Evolutionary conservation across 2,329 filamentous ascomycete species (phyloP), one percentile per base, ranked within the genome.

Genomic region (Paecilomyces dactylethromorphus): DNA sequence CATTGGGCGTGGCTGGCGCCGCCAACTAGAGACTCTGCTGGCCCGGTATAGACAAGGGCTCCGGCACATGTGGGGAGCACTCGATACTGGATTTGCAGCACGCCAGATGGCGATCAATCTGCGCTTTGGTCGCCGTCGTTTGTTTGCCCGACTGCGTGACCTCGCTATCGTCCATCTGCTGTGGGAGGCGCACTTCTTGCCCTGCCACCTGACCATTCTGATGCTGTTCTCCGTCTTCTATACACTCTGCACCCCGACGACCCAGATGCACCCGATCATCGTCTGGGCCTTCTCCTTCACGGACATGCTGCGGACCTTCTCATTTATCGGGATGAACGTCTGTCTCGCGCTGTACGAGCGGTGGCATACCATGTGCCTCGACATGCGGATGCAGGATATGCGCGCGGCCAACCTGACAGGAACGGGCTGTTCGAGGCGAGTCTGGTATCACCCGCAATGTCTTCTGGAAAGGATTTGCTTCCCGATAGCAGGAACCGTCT

Each of bases 31-130:
- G 50, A 87, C 88, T 61, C 79, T 87, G 65, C 71, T 76, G 39
- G 87, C 87, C 22, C 84, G 88, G 22, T 90, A 90, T 70, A 86
- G 84, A 71, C 88, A 91, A 74, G 87, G 87, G 53, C 74, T 89
- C 57, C 82, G 88, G 62, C 87, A 90, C 74, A 90, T 90, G 60
- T 90, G 87, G 87, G 87, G 87, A 65, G 82, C 85, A 60, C 76
- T 89, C 26, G 87, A 90, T 67, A 85, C 83, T 11, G 87, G 87
- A 1, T 89, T 82, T 65, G 82, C 85, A 12, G 71, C 88, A 62
- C 79, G 82, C 12, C 60, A 61, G 33, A 61, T 56, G n/a, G 45
- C 57, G 26, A 45, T 80, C 39, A 35, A 21, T 8, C 32, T 58
- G 22, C n/a, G 39, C 2, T 26, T 22, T 18, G 57, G 56, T 15